phyloP scores from a whole-genome alignment of 495 filamentous ascomycete species.

The Penicillium riverlandense region DNA sequence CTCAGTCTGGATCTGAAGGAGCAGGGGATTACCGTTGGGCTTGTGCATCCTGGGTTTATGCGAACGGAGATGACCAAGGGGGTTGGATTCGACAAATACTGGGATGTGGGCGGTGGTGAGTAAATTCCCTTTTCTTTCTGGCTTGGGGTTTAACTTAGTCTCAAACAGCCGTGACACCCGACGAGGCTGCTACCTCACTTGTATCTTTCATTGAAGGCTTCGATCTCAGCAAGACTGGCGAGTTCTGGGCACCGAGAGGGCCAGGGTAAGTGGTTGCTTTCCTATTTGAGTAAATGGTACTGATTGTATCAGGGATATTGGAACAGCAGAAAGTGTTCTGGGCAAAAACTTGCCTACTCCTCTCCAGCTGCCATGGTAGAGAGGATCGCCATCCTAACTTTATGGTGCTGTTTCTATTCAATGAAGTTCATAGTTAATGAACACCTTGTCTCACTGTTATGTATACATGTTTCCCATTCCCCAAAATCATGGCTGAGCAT shows the following conservation, averaged over 20 bases:
- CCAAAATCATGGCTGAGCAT: conserved; percentile 1
- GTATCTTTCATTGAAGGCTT: conserved; percentile 53
- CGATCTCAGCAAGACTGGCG: conserved; percentile 56
- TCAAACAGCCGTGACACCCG: conserved; percentile 53
- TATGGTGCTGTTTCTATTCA: too few species aligned
- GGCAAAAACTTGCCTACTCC: conserved; percentile 56
- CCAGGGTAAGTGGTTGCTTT: conserved; percentile 39
- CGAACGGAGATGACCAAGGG: conserved; percentile 64
- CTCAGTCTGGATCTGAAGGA: conserved; percentile 60
- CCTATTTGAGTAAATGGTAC: background rate
- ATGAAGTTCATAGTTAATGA: too few species aligned
- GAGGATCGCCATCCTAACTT: background rate
- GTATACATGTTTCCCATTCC: too few species aligned
- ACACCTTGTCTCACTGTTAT: too few species aligned
- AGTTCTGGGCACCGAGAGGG: conserved; percentile 68
- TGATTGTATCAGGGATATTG: conserved; percentile 49
- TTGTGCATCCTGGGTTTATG: conserved; percentile 72
- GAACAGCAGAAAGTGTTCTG: conserved; percentile 56
- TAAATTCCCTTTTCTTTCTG: background rate
- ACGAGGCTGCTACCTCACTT: conserved; percentile 58
- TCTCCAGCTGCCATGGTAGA: conserved; percentile 62
- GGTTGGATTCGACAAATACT: conserved; percentile 66
- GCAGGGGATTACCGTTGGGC: conserved; percentile 53
- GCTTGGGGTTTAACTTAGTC: too few species aligned
- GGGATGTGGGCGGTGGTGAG: conserved; percentile 59